Base-by-base conservation (phyloP, 495 filamentous ascomycete species). In the Astrothelium subdiscretum region DNA sequence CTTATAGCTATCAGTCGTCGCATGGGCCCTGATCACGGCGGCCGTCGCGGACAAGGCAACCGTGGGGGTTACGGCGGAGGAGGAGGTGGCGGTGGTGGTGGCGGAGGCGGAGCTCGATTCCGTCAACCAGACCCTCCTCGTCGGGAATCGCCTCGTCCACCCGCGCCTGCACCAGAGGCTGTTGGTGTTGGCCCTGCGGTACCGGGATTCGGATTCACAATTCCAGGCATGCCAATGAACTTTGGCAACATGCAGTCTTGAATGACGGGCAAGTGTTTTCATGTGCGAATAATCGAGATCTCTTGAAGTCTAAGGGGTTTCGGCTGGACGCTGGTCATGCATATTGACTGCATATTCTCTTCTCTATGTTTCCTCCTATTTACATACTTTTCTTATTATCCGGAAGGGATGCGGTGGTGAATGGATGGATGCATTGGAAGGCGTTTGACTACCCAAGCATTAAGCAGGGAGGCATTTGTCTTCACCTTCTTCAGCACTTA, bases 11-110 rank as follows among this genome's bases (percentile, higher is more conserved):
- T 95, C 66, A 90, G 87, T 69, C 80, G 89, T 62, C 88, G 90
- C 22, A 89, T 92, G 80, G 81, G 85, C 64, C 90, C 86, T 12
- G 88, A 90, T 68, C 85, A 85, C 64, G 85, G 85, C 31, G 88
- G 88, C 43, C 22, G 58, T 27, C 43, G 58, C 2, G 35, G 59
- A 66, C 84, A 86, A 63, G 88, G 88, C 0, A 86, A 87, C 18
- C 85, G 87, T 60, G 82, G 87, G 12, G 76, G 78, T 1, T 76
- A 78, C 11, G 78, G 80, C 11, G 80, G 81, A 12, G 69, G 79
- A 8, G 76, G 72, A 40, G 76, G 79, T 67, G 74, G 75, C 42
- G 74, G 59, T 29, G 51, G 57, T 4, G 60, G 66, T 48, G 61
- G 62, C 35, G 64, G 58, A 27, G 59, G 57, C 29, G 58, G 43